Conservation (phyloP, 2,329 filamentous ascomycete species). For the Ophiostoma himal-ulmi region DNA sequence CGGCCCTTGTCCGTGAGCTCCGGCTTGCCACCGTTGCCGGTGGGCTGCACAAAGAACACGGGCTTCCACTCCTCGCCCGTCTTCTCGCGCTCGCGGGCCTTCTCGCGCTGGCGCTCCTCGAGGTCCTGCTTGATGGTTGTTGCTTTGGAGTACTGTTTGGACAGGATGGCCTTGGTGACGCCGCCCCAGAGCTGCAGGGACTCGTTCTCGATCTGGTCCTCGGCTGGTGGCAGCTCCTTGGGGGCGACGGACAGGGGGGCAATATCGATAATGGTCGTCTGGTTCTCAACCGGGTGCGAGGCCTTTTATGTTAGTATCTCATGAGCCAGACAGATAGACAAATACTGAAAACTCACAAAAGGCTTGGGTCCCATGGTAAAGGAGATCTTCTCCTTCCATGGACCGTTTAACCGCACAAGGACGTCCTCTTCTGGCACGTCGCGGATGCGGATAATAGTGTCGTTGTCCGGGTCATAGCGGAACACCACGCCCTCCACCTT, state of each 20-base stretch:
- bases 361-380: conserved; percentile 57
- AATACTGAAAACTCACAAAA: conserved; percentile 46
- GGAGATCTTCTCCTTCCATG: conserved; percentile 70
- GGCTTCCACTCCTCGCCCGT: conserved; percentile 69
- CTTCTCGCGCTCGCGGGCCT: conserved; percentile 71
- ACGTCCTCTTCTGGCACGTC: conserved; percentile 83
- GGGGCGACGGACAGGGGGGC: conserved; percentile 71
- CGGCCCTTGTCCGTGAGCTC: conserved; percentile 51
- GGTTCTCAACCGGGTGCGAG: conserved; percentile 50
- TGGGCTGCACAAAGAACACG: conserved; percentile 70
- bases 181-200: conserved; percentile 80
- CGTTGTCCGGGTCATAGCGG: conserved; percentile 80
- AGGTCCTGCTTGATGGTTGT: conserved; percentile 85
- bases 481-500: conserved; percentile 88
- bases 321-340: neutral
- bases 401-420: conserved; percentile 73
- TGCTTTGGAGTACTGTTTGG: conserved; percentile 77
- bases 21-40: conserved; percentile 51
- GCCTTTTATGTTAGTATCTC: conserved; percentile 27
- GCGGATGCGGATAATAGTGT: conserved; percentile 70
- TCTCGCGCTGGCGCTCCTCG: conserved; percentile 82
- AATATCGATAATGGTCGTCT: conserved; percentile 78
- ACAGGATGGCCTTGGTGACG: conserved; percentile 78
- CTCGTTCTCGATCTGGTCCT: conserved; percentile 81
- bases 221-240: conserved; percentile 71